These are phyloP conservation scores for Zygnema cylindricum DNA, from an alignment of 139 green algal genomes.

Conservation along the genomic window DNA sequence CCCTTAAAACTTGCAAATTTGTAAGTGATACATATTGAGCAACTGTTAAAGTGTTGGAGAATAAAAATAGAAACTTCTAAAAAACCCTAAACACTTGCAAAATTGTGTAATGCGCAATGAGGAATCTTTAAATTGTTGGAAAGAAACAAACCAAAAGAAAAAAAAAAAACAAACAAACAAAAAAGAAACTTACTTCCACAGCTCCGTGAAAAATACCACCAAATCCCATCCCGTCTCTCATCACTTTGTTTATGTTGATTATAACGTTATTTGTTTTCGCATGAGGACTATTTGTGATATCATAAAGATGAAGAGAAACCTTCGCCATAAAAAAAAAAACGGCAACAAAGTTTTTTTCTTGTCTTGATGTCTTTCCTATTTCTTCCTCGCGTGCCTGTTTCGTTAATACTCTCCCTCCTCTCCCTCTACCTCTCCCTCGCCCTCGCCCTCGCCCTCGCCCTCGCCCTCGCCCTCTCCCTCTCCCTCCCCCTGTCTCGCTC, in stretches of 20 bases:
- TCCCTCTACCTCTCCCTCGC: neutral
- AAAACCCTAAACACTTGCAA: no score
- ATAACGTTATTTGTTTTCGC: conserved; percentile 62
- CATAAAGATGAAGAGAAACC: conserved; percentile 68
- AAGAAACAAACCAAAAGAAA: no score
- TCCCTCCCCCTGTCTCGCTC: neutral
- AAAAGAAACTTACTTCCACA: conserved; percentile 70
- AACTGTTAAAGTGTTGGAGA: no score
- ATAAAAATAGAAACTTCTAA: no score
- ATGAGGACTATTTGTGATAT: conserved; percentile 65
- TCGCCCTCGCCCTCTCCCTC: neutral
- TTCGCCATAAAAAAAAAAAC: conserved; percentile 26
- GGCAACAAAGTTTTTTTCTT: neutral
- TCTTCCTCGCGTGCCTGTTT: neutral
- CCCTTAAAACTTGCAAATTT: no score
- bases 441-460: neutral
- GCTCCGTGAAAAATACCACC: conserved; percentile 77
- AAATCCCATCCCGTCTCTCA: conserved; percentile 59
- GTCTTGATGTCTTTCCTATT: neutral
- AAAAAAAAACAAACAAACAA: neutral
- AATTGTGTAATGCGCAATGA: no score
- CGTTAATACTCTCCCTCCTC: neutral
- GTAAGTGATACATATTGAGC: no score
- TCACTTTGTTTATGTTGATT: conserved; percentile 68
- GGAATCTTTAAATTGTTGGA: no score